A percentile compares a stretch with the other conserved stretches of the same genome.
phyloP scores from a whole-genome alignment of 768 basidiomycete genomes.

The Hygrophoropsis aurantiaca region DNA sequence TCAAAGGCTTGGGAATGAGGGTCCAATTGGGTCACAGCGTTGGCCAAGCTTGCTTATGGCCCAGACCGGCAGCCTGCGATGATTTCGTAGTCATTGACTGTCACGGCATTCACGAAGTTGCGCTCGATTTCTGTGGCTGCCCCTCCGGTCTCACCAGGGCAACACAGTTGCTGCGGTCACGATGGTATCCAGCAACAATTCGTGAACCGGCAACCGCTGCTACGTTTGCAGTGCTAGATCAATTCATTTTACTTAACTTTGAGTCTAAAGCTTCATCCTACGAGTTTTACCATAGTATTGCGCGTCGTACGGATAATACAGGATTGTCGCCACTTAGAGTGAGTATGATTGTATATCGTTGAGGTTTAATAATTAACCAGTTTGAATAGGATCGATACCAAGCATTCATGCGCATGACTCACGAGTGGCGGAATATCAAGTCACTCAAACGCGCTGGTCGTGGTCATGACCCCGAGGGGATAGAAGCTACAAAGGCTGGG shows the following conservation, averaged over 20 bases:
- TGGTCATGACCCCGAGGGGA: constrained; percentile 15
- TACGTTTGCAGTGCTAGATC: constrained; percentile 14
- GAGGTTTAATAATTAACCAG: background rate
- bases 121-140: constrained; percentile 15
- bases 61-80: constrained; percentile 5
- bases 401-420: background rate
- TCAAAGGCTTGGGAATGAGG: constrained; percentile 18
- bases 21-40: constrained; percentile 22
- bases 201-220: background rate
- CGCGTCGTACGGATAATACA: constrained; percentile 15
- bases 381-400: constrained; percentile 9
- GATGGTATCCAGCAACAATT: constrained; percentile 9
- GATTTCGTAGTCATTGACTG: constrained; percentile 18
- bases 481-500: constrained; percentile 8
- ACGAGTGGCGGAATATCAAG: background rate
- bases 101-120: constrained; percentile 19
- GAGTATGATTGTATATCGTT: background rate
- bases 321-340: background rate
- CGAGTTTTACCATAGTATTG: constrained; percentile 25
- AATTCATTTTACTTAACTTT: constrained; percentile 26
- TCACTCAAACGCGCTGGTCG: background rate
- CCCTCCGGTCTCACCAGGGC: background rate
- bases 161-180: constrained; percentile 8
- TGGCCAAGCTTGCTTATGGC: constrained; percentile 10
- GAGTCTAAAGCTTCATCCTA: constrained; percentile 25